These are phyloP conservation scores for Collybiopsis confluens DNA, from an alignment of 768 basidiomycete genomes.

Conservation along the genomic window DNA sequence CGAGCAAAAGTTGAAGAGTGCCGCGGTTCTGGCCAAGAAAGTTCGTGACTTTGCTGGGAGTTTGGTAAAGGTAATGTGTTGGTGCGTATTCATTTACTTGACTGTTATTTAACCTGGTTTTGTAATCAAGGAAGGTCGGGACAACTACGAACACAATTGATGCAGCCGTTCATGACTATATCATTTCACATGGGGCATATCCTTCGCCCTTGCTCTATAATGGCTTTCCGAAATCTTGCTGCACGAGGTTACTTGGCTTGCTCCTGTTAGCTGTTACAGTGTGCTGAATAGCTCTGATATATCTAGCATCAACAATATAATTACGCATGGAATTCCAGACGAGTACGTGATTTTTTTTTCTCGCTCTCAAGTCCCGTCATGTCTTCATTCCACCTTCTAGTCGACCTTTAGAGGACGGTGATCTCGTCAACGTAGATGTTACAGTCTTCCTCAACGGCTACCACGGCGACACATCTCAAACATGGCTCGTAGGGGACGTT, in stretches of 20 bases:
- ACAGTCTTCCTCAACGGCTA: slow-evolving; percentile 81
- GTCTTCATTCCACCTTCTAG: slow-evolving; percentile 30
- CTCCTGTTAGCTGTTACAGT: neutral
- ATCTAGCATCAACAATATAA: slow-evolving; percentile 83
- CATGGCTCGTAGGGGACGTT: slow-evolving; percentile 77
- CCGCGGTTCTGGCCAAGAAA: slow-evolving; percentile 51
- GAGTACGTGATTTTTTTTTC: slow-evolving; percentile 45
- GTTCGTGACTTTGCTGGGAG: slow-evolving; percentile 52
- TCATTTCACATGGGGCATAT: slow-evolving; percentile 68
- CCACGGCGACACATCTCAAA: slow-evolving; percentile 87
- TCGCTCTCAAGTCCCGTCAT: neutral
- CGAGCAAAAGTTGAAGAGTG: slow-evolving; percentile 47
- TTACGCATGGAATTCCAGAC: slow-evolving; percentile 89
- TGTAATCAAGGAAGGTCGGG: slow-evolving; percentile 42
- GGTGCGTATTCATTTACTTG: neutral
- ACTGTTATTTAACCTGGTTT: neutral
- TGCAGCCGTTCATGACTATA: slow-evolving; percentile 63
- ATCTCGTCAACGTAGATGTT: slow-evolving; percentile 86
- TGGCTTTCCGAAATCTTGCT: slow-evolving; percentile 74
- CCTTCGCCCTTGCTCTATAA: slow-evolving; percentile 81
- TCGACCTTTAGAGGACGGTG: slow-evolving; percentile 74
- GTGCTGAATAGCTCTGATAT: slow-evolving; percentile 35
- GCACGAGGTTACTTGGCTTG: slow-evolving; percentile 48
- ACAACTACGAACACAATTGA: slow-evolving; percentile 78
- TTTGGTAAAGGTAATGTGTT: slow-evolving; percentile 44